A percentile compares a stretch with the other conserved stretches of the same genome.
phyloP scores from a whole-genome alignment of 352 stramenopile genomes.

The Blastocystis sp. region DNA sequence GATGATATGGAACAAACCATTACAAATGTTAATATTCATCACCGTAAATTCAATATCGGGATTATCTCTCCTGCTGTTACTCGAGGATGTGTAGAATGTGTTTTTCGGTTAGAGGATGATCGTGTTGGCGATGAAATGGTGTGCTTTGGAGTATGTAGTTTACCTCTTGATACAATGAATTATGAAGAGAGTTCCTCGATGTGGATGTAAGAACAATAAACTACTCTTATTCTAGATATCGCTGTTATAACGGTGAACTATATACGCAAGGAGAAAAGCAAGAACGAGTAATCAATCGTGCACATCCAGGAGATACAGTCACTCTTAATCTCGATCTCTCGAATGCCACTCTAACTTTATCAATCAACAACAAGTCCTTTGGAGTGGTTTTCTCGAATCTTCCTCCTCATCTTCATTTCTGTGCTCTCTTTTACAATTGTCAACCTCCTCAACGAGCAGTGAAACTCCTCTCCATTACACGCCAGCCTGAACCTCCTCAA shows the following conservation, averaged over 20 bases:
- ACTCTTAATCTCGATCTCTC: not conserved
- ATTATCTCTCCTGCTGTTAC: not conserved
- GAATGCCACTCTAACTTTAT: not conserved
- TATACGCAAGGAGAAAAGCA: slow-evolving; percentile 34
- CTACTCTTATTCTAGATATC: slow-evolving; percentile 11
- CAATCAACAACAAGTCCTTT: slow-evolving; percentile 19
- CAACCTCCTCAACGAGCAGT: slow-evolving; percentile 42
- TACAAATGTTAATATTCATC: slow-evolving; percentile 12
- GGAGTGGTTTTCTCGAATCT: slow-evolving; percentile 35
- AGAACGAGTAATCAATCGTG: not conserved
- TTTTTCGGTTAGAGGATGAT: slow-evolving; percentile 18
- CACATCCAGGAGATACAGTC: slow-evolving; percentile 15
- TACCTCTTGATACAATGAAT: slow-evolving; percentile 2
- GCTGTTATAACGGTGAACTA: slow-evolving; percentile 57
- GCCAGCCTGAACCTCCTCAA: not conserved
- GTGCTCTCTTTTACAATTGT: slow-evolving; percentile 54
- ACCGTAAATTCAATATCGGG: slow-evolving; percentile 1
- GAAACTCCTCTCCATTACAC: not conserved
- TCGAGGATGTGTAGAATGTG: not conserved
- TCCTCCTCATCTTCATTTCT: not conserved
- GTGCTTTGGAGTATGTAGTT: slow-evolving; percentile 21
- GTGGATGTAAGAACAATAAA: slow-evolving; percentile 8
- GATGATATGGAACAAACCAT: not conserved
- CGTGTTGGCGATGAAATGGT: slow-evolving; percentile 56
- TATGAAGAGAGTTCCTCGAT: slow-evolving; percentile 47